phyloP scores from a whole-genome alignment of 2,329 filamentous ascomycete genomes.

The Ophiostoma sp. region DNA sequence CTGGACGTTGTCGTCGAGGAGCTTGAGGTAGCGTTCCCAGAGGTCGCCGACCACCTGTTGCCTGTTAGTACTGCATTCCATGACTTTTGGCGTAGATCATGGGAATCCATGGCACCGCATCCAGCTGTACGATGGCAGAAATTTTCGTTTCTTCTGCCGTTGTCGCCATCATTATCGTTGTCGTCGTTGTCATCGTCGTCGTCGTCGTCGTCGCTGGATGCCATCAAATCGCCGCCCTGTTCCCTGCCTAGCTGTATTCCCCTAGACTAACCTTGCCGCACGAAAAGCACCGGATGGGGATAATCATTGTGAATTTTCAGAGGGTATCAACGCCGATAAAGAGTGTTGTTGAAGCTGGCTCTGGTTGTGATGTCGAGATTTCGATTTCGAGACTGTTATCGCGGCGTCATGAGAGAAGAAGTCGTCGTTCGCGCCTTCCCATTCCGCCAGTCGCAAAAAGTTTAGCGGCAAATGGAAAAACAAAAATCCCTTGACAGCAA shows the following conservation, averaged over 20 bases:
- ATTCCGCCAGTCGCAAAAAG: conserved; percentile 21
- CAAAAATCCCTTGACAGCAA: conserved; percentile 7
- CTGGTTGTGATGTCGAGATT: not conserved
- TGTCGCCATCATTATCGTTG: not conserved
- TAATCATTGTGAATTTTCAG: conserved; percentile 65
- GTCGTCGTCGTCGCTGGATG: not conserved
- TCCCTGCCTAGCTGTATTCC: not conserved
- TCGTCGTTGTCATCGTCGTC: not conserved
- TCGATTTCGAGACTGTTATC: not conserved
- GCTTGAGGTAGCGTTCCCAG: conserved; percentile 89
- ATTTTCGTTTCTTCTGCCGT: too few relatives aligned
- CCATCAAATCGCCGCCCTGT: not conserved
- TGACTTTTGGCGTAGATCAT: not conserved
- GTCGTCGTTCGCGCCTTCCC: conserved; percentile 9
- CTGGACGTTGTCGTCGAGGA: conserved; percentile 71
- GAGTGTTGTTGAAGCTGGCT: not conserved
- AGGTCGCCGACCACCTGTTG: conserved; percentile 87
- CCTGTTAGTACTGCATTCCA: conserved; percentile 30
- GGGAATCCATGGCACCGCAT: not conserved
- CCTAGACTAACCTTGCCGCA: conserved; percentile 80
- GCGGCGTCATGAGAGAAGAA: not conserved
- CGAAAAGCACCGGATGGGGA: conserved; percentile 96
- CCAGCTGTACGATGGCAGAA: not conserved
- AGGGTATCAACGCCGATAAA: not conserved
- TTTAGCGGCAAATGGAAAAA: conserved; percentile 25